A percentile compares a stretch with the other conserved stretches of the same genome.
Evolutionary conservation across 129 eudicot genomes (phyloP).

Genomic region (Flaveria linearis): DNA sequence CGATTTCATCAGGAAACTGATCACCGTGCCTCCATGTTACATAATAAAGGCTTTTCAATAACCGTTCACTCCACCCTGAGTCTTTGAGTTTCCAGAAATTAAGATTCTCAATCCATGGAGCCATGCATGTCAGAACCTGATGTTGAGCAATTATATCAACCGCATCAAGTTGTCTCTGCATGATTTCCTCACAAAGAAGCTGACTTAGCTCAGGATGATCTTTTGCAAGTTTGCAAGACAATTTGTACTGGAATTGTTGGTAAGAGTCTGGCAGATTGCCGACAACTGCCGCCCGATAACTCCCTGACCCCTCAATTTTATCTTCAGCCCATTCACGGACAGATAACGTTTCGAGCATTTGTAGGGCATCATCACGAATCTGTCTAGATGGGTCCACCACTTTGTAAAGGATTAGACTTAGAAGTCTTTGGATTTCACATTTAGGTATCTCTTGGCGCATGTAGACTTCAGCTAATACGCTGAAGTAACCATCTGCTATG

Average conservation of each 20-base stretch:
- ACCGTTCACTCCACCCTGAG: constrained; percentile 94
- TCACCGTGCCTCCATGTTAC: constrained; percentile 99
- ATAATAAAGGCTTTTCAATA: constrained; percentile 83
- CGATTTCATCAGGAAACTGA: constrained; percentile 98
- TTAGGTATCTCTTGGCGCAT: constrained; percentile 99
- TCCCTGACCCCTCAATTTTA: constrained; percentile 76
- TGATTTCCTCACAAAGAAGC: constrained; percentile 95
- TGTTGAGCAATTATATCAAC: constrained; percentile 99
- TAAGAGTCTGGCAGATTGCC: constrained; percentile 99
- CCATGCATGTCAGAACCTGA: constrained; percentile 98
- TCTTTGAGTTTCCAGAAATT: constrained; percentile 97
- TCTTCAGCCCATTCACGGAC: constrained; percentile 98
- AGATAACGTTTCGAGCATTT: constrained; percentile 97
- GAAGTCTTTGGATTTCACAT: constrained; percentile 93
- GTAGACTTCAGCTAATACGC: constrained; percentile 97
- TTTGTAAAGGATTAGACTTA: constrained; percentile 91
- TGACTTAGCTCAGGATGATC: constrained; percentile 99
- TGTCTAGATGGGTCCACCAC: constrained; percentile 98
- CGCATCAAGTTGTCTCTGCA: constrained; percentile 99
- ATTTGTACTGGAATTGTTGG: constrained; percentile 97
- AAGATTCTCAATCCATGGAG: constrained; percentile 97
- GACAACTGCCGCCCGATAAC: constrained; percentile 96
- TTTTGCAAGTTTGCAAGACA: constrained; percentile 97
- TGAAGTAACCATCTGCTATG: constrained; percentile 98
- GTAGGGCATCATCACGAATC: constrained; percentile 98